These are phyloP conservation scores for Helichrysum umbraculigerum DNA, from an alignment of 129 eudicot species.

Conservation along the genomic window DNA sequence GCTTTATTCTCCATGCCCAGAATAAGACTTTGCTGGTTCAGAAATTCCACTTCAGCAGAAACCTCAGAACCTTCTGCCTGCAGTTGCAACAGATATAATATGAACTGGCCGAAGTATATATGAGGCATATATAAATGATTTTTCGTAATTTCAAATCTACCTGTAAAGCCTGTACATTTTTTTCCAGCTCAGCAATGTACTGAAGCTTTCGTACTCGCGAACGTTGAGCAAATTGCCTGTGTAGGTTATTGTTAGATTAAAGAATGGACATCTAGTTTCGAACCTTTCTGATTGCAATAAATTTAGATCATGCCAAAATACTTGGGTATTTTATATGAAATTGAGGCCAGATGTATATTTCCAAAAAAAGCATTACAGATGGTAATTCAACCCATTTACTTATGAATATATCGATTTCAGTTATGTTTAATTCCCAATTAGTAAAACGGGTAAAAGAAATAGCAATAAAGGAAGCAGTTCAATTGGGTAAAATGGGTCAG, in stretches of 20 bases:
- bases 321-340: neutral
- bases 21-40: constrained; percentile 87
- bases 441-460: too few species aligned
- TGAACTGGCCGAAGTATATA: constrained; percentile 17
- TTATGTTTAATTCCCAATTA: neutral
- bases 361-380: neutral
- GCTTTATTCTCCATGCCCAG: constrained; percentile 95
- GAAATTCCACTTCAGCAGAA: constrained; percentile 95
- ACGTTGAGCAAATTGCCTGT: constrained; percentile 98
- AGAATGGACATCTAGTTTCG: neutral
- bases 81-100: constrained; percentile 21
- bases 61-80: constrained; percentile 95
- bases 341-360: neutral
- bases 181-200: constrained; percentile 98
- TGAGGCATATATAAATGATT: neutral
- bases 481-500: neutral
- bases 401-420: neutral
- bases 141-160: constrained; percentile 37
- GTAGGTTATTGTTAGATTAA: constrained; percentile 23
- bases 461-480: too few species aligned
- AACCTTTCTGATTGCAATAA: neutral
- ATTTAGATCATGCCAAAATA: neutral
- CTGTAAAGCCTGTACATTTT: constrained; percentile 93
- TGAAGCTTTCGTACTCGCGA: constrained; percentile 97
- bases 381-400: neutral